Conservation (phyloP, 2,329 filamentous ascomycete genomes). For the Dothidotthia symphoricarpi region DNA sequence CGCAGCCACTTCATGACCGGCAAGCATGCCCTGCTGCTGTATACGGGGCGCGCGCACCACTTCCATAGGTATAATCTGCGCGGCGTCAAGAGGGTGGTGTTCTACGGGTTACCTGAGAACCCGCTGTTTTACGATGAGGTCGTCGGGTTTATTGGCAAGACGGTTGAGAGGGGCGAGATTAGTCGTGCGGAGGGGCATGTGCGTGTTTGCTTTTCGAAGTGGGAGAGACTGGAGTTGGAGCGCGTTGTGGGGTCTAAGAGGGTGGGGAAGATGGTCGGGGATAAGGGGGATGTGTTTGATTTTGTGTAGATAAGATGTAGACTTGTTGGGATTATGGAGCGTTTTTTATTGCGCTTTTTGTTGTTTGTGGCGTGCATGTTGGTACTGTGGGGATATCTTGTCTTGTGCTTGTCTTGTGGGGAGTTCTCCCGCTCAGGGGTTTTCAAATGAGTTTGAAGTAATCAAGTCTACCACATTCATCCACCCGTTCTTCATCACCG, state of each 20-base stretch:
- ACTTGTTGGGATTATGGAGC: too few relatives aligned
- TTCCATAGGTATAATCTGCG: conserved; percentile 83
- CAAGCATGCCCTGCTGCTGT: conserved; percentile 78
- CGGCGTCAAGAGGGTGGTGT: conserved; percentile 79
- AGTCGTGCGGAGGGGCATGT: conserved; percentile 51
- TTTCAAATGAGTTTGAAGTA: too few relatives aligned
- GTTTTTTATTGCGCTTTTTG: too few relatives aligned
- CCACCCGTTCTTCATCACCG: too few relatives aligned
- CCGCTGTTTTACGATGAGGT: conserved; percentile 77
- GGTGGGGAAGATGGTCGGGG: conserved; percentile 78
- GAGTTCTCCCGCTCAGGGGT: too few relatives aligned
- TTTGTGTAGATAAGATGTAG: conserved; percentile 73
- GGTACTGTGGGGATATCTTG: too few relatives aligned
- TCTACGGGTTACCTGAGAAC: conserved; percentile 90
- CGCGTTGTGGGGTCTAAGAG: conserved; percentile 79
- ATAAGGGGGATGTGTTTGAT: conserved; percentile 87
- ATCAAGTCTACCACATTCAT: too few relatives aligned
- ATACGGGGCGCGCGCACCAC: conserved; percentile 95
- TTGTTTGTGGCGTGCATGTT: too few relatives aligned
- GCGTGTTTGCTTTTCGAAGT: conserved; percentile 73
- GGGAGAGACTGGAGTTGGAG: conserved; percentile 86
- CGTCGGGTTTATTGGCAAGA: conserved; percentile 61
- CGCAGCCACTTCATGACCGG: conserved; percentile 84
- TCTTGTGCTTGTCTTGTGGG: too few relatives aligned
- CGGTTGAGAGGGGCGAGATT: conserved; percentile 59